Conservation (phyloP, 2,329 filamentous ascomycete species). For the Lizonia empirigonia region DNA sequence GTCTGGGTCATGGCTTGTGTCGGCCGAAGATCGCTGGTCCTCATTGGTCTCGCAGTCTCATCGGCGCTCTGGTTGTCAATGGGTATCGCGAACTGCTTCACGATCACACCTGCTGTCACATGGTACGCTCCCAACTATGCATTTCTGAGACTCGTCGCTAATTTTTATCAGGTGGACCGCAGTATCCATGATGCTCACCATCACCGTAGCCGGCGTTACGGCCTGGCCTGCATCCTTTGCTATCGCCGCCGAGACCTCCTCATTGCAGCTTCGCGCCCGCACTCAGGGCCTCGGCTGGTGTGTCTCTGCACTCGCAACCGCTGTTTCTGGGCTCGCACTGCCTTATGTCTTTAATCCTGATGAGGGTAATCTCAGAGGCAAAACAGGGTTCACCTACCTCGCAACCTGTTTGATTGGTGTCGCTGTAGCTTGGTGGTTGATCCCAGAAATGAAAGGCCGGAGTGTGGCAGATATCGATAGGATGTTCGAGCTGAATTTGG, state of each 20-base stretch:
- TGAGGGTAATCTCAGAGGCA: constrained; percentile 49
- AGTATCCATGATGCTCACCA: constrained; percentile 51
- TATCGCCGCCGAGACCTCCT: constrained; percentile 52
- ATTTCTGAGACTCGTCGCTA: not conserved
- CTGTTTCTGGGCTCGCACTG: constrained; percentile 54
- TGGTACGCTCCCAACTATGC: constrained; percentile 43
- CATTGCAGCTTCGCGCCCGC: constrained; percentile 53
- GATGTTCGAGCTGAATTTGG: constrained; percentile 37
- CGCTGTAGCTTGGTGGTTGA: constrained; percentile 50
- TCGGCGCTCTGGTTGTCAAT: constrained; percentile 53
- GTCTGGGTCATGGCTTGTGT: constrained; percentile 54
- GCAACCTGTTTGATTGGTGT: constrained; percentile 45
- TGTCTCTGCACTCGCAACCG: constrained; percentile 49
- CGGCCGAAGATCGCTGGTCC: constrained; percentile 50
- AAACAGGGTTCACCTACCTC: constrained; percentile 51
- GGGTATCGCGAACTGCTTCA: constrained; percentile 56
- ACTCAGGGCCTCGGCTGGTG: constrained; percentile 55
- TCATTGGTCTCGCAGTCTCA: constrained; percentile 43
- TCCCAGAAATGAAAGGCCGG: constrained; percentile 62
- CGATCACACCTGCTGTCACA: constrained; percentile 42
- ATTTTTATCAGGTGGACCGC: constrained; percentile 47
- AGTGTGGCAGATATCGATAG: constrained; percentile 57
- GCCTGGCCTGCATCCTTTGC: constrained; percentile 55
- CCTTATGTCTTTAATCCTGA: constrained; percentile 60
- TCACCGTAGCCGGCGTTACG: constrained; percentile 51